phyloP scores from a whole-genome alignment of 2,329 filamentous ascomycete genomes.

The Tolypocladium sp. region DNA sequence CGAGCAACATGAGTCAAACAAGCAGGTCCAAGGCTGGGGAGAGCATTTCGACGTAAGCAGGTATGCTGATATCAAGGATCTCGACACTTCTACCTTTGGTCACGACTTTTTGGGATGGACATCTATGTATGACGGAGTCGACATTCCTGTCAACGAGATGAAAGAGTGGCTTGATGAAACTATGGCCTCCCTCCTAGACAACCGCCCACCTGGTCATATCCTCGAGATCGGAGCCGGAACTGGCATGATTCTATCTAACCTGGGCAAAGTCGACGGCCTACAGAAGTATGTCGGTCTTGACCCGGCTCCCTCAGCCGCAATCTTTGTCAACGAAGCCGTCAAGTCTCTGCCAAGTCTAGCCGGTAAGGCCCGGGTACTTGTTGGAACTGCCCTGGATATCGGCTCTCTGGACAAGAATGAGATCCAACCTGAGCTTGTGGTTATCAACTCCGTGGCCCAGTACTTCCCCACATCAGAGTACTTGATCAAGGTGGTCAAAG shows the following conservation, averaged over 20 bases:
- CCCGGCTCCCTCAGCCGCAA: conserved; percentile 6
- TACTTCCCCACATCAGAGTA: conserved; percentile 2
- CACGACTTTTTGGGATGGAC: too few species aligned
- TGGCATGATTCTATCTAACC: conserved; percentile 9
- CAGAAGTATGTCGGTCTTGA: conserved; percentile 18
- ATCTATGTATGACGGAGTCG: too few species aligned
- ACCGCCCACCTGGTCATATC: conserved; percentile 6
- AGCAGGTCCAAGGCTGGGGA: too few species aligned
- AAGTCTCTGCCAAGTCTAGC: neutral
- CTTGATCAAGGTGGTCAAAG: neutral
- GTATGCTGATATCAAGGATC: too few species aligned
- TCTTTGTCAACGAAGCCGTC: conserved; percentile 3
- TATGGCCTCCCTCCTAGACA: conserved; percentile 9
- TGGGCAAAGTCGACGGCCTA: conserved; percentile 5
- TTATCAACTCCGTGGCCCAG: conserved; percentile 8
- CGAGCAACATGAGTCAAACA: too few species aligned
- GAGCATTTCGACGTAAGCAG: too few species aligned
- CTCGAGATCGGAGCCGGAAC: conserved; percentile 15
- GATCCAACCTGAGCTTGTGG: too few species aligned
- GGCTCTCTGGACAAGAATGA: too few species aligned
- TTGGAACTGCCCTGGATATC: too few species aligned
- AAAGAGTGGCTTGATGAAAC: conserved; percentile 16
- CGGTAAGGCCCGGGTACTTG: too few species aligned
- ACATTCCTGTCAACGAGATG: too few species aligned
- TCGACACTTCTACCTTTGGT: too few species aligned